Percentiles rank a stretch among this genome's conserved stretches.
Evolutionary conservation across 2,329 filamentous ascomycete genomes (phyloP).

Genomic region (Mollisiaceae sp.): DNA sequence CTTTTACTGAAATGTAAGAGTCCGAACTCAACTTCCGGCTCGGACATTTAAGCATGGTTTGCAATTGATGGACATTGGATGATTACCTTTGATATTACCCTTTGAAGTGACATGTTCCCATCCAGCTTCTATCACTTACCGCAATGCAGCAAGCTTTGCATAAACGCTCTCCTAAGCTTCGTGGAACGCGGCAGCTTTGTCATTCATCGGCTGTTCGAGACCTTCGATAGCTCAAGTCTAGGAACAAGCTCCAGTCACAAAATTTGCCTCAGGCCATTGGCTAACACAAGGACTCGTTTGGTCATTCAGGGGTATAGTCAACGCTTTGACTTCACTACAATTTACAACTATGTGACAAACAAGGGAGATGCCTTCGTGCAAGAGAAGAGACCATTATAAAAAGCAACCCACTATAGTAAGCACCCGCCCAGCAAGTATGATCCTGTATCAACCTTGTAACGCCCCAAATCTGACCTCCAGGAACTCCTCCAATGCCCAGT

Average conservation of each 20-base stretch:
- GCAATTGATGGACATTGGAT: background rate
- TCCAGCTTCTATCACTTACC: background rate
- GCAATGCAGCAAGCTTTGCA: background rate
- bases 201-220: background rate
- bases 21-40: background rate
- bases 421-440: background rate
- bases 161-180: background rate
- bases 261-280: background rate
- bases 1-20: background rate
- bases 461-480: constrained; percentile 10
- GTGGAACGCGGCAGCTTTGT: background rate
- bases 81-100: background rate
- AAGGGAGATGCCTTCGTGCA: background rate
- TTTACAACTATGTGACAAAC: constrained; percentile 4
- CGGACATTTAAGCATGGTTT: background rate
- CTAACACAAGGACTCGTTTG: background rate
- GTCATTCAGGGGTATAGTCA: constrained; percentile 2
- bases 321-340: background rate
- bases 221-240: background rate
- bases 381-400: constrained; percentile 11
- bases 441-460: constrained; percentile 13
- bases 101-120: background rate
- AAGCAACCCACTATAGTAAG: too few species aligned
- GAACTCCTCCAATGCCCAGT: constrained; percentile 16
- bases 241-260: background rate